Evolutionary conservation across 2,329 filamentous ascomycete genomes (phyloP).

Genomic region (Lizonia empirigonia): DNA sequence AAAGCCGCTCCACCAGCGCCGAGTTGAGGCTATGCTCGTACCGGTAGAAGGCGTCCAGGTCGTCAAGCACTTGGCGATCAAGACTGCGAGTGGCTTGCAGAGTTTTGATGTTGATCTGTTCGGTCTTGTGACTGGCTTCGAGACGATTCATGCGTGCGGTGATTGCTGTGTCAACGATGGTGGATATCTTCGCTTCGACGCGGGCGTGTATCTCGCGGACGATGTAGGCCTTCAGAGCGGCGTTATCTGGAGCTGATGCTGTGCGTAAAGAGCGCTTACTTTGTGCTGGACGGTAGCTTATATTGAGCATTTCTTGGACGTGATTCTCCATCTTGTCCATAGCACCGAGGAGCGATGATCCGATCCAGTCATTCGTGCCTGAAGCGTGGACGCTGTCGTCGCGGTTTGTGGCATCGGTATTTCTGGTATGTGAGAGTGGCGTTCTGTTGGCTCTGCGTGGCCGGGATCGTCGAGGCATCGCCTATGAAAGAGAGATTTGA

Average conservation of each 20-base stretch:
- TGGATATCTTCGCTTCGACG: neutral
- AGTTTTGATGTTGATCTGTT: neutral
- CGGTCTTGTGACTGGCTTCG: neutral
- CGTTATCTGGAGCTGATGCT: neutral
- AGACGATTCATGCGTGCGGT: neutral
- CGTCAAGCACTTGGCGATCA: neutral
- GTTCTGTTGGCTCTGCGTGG: neutral
- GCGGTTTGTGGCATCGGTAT: neutral
- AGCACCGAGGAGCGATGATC: neutral
- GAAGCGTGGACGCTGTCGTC: neutral
- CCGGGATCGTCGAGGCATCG: neutral
- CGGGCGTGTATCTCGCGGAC: neutral
- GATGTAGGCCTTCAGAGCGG: neutral
- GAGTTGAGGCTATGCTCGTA: neutral
- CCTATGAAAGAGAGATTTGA: neutral
- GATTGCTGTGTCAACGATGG: neutral
- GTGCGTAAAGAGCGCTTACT: neutral
- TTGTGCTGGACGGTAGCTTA: neutral
- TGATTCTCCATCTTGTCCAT: neutral
- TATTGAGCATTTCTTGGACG: neutral
- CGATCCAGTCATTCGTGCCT: neutral
- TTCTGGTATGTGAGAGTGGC: neutral
- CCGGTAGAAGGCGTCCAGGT: neutral
- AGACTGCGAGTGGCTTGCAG: neutral
- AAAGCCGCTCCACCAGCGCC: neutral